Evolutionary conservation across 1,284 basidiomycete genomes (phyloP).

Genomic region (Pyrrhoderma lamaoense): DNA sequence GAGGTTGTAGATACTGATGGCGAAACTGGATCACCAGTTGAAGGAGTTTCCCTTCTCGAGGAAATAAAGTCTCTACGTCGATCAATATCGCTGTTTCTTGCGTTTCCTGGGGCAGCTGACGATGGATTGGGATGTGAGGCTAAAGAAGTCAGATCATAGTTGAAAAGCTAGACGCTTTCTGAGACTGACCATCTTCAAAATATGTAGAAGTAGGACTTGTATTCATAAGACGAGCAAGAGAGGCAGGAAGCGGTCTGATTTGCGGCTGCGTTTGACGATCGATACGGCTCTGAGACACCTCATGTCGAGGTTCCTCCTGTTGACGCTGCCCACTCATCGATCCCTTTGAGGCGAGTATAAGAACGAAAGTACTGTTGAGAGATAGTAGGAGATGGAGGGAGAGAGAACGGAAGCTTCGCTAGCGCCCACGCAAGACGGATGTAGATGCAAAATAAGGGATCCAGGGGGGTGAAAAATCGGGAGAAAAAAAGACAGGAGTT

Average conservation of each 20-base stretch:
- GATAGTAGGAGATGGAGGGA: neutral
- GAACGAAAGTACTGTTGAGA: neutral
- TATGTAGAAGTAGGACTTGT: neutral
- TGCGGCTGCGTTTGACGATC: constrained; percentile 1
- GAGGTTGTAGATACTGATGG: constrained; percentile 2
- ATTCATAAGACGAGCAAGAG: constrained; percentile 1
- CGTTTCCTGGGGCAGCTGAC: too few relatives aligned
- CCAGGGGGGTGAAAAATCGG: constrained; percentile 5
- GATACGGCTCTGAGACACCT: constrained; percentile 2
- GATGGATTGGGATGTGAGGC: too few relatives aligned
- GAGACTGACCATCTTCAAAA: neutral
- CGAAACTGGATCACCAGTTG: neutral
- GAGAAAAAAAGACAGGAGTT: constrained; percentile 10
- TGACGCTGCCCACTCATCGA: constrained; percentile 11
- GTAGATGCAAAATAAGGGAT: constrained; percentile 12
- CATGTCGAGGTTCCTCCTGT: neutral
- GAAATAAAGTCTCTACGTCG: too few relatives aligned
- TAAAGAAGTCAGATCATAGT: too few relatives aligned
- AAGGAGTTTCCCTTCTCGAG: neutral
- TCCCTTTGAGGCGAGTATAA: neutral
- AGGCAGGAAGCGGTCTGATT: constrained; percentile 6
- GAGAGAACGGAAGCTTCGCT: constrained; percentile 13
- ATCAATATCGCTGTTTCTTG: too few relatives aligned
- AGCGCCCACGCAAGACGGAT: neutral
- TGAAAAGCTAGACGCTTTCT: neutral